Base-by-base conservation (phyloP, 2,329 filamentous ascomycete genomes). In the Penicillium sp. region DNA sequence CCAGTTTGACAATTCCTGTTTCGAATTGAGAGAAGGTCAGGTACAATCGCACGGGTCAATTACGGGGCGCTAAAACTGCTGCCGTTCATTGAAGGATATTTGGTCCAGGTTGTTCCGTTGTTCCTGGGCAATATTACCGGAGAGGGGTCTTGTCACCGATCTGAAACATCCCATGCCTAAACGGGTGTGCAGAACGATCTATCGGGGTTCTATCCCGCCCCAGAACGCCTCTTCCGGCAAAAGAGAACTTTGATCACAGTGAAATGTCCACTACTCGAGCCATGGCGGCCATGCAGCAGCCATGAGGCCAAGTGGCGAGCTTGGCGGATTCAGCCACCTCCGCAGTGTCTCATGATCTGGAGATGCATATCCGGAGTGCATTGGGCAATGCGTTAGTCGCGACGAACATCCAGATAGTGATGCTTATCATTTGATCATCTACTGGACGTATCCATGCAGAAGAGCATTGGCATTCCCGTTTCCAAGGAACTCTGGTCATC, bases 111-210 rank as follows among this genome's bases (percentile, higher is more conserved):
- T 45, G 31, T 20, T 54, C 56, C 59, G 57, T 41, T 25, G 35
- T 42, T 12, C n/a, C 42, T 49, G 47, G 20, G 25, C 17, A 59
- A 61, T 55, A 49, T 53, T 57, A 58, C 38, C 54, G 34, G 17
- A 34, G 51, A 60, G 62, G 55, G 59, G 54, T 54, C 22, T 42
- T 20, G 53, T 62, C 43, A 38, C 60, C 39, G 60, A 61, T 42
- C 57, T 65, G 65, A 66, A 67, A 67, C 65, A 52, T 53, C 45
- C 54, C 56, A 54, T 61, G 8, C 55, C 62, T 28, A 47, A 61
- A 61, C 1, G 25, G 54, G 49, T 37, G 22, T 57, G 43, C 47
- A 58, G 59, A 62, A 54, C 4, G 41, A 37, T 31, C 5, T 2
- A 10, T 28, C 50, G 34, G 38, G 28, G 31, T 25, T 31, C 25